Evolutionary conservation across 352 stramenopile species (phyloP).

Genomic region (Phytopythium kandeliae): DNA sequence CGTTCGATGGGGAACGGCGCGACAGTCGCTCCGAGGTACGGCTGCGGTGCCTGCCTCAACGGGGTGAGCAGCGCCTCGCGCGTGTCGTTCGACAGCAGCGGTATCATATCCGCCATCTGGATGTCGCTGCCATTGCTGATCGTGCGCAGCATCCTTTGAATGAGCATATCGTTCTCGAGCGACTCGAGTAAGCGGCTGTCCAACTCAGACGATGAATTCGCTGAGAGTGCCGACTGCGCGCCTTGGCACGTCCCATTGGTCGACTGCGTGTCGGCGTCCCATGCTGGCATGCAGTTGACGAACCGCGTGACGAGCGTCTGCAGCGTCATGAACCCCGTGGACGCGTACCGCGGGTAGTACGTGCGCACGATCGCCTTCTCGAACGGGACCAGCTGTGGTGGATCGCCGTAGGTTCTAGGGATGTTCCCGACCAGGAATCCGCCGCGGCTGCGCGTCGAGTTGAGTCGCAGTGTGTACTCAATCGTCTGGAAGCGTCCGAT

Average conservation of each 20-base stretch:
- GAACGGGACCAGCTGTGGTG: constrained; percentile 14
- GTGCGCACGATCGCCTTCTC: constrained; percentile 15
- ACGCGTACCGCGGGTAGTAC: constrained; percentile 19
- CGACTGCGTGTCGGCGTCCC: constrained; percentile 15
- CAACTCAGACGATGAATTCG: constrained; percentile 10
- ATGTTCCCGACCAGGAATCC: constrained; percentile 17
- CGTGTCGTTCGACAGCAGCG: constrained; percentile 11
- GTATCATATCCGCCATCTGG: constrained; percentile 9
- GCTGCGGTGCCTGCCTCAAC: constrained; percentile 37
- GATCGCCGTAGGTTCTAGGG: constrained; percentile 19
- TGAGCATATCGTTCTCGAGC: constrained; percentile 33
- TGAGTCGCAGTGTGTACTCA: constrained; percentile 54
- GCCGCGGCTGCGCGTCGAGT: constrained; percentile 30
- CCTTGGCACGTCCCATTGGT: constrained; percentile 40
- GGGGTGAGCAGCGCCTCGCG: constrained; percentile 20
- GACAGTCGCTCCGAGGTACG: constrained; percentile 23
- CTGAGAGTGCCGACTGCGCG: constrained; percentile 21
- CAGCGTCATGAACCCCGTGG: constrained; percentile 41
- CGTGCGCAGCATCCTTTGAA: constrained; percentile 24
- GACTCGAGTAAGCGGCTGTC: constrained; percentile 27
- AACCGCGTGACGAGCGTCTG: constrained; percentile 44
- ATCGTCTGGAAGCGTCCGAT: constrained; percentile 40
- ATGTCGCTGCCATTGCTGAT: constrained; percentile 8
- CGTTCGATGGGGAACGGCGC: constrained; percentile 33
- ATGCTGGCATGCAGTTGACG: constrained; percentile 24